Conservation (phyloP, 2,329 filamentous ascomycete genomes). For the Fusarium albosuccineum region DNA sequence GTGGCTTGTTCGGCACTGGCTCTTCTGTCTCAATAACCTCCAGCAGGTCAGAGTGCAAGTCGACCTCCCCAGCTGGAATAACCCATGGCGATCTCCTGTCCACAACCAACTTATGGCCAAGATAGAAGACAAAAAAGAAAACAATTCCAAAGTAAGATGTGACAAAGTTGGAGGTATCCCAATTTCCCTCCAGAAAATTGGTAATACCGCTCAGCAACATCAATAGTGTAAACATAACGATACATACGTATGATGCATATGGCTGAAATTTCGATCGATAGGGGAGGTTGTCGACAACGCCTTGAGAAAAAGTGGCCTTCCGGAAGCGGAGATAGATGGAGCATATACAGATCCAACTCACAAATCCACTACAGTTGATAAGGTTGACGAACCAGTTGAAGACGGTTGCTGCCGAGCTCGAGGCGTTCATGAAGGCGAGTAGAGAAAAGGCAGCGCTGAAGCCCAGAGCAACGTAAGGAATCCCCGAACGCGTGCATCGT, state of each 20-base stretch:
- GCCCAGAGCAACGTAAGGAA: neutral
- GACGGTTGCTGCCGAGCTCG: neutral
- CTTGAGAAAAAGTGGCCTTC: neutral
- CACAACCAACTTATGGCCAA: neutral
- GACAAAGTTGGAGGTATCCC: neutral
- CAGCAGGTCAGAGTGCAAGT: slow-evolving; percentile 27
- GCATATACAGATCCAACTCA: neutral
- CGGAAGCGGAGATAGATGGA: neutral
- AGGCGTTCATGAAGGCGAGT: neutral
- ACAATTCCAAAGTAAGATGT: neutral
- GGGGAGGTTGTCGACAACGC: neutral
- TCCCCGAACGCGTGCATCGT: neutral
- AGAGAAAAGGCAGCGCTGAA: neutral
- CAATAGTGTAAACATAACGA: neutral
- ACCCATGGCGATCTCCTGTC: neutral
- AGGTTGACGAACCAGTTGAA: neutral
- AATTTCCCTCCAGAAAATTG: neutral
- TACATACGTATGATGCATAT: neutral
- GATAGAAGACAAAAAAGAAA: neutral
- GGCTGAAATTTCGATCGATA: neutral
- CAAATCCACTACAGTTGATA: neutral
- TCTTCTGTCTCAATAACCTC: too few relatives aligned
- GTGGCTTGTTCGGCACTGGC: too few relatives aligned
- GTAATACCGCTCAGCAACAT: neutral
- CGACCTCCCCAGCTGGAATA: neutral